phyloP scores from a whole-genome alignment of 1,139 yeast genomes.

The Candida sp. region DNA sequence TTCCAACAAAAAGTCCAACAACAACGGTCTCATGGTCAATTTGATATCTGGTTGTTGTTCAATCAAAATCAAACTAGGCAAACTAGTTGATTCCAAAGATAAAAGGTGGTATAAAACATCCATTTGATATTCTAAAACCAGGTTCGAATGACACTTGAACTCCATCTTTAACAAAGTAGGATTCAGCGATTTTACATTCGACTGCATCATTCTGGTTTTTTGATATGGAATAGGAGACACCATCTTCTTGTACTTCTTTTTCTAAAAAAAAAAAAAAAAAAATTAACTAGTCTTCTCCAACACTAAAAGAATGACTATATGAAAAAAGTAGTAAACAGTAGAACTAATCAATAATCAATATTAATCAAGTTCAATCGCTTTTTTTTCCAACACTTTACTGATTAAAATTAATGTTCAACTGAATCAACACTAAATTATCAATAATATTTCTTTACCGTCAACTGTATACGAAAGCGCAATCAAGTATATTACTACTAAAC shows the following conservation, averaged over 20 bases:
- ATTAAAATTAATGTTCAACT: no score
- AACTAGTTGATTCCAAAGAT: constrained; percentile 27
- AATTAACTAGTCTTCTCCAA: no score
- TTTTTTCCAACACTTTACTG: no score
- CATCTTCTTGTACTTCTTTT: not conserved
- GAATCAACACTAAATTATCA: no score
- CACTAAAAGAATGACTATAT: no score
- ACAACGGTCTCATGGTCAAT: constrained; percentile 46
- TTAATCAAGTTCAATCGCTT: no score
- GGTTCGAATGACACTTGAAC: constrained; percentile 35
- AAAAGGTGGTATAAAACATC: constrained; percentile 41
- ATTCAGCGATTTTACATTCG: constrained; percentile 31
- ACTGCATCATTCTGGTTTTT: constrained; percentile 29
- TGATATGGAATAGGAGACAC: constrained; percentile 22
- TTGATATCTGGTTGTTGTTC: constrained; percentile 52
- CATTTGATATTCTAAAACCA: constrained; percentile 37
- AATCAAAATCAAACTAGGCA: constrained; percentile 38
- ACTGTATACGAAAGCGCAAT: no score
- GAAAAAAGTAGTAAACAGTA: no score
- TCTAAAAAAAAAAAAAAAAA: no score
- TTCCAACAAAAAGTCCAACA: constrained; percentile 53
- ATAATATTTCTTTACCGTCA: no score
- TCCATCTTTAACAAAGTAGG: constrained; percentile 36
- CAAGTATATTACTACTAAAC: no score
- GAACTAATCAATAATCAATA: no score